Conservation (phyloP, 1,284 basidiomycete species). For the Ustilago vetiveriae region DNA sequence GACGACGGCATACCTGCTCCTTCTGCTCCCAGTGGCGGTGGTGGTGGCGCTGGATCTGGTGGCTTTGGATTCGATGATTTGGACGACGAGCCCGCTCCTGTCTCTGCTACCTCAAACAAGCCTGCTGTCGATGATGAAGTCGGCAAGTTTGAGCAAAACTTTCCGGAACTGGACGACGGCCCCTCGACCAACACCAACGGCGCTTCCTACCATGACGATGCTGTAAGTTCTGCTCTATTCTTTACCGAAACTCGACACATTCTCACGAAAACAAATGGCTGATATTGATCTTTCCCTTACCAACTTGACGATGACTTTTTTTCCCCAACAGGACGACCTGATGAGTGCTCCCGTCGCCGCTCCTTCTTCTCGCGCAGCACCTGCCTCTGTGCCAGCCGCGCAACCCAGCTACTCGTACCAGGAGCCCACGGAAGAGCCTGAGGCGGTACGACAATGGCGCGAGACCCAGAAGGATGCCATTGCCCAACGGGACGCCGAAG, state of each 20-base stretch:
- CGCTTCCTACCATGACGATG: conserved; percentile 20
- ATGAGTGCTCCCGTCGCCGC: conserved; percentile 67
- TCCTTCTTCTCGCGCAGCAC: conserved; percentile 6
- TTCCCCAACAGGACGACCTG: conserved; percentile 66
- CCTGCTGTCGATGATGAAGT: conserved; percentile 74
- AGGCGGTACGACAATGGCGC: conserved; percentile 75
- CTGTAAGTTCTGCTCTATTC: conserved; percentile 12
- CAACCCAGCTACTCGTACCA: conserved; percentile 35
- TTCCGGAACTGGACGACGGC: conserved; percentile 79
- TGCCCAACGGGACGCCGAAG: conserved; percentile 79
- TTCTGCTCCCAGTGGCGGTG: conserved; percentile 11
- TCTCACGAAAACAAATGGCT: not conserved
- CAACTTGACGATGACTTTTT: too few species aligned
- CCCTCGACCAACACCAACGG: conserved; percentile 25
- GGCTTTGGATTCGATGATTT: conserved; percentile 44
- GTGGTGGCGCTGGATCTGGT: conserved; percentile 6
- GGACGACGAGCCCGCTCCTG: conserved; percentile 19
- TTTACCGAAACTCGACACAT: not conserved
- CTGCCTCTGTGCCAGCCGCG: conserved; percentile 5
- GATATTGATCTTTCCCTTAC: too few species aligned
- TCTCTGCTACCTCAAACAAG: conserved; percentile 15
- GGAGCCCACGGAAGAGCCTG: conserved; percentile 56
- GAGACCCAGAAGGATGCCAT: conserved; percentile 88
- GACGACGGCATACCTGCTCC: conserved; percentile 62
- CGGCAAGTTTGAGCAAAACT: conserved; percentile 88